These are phyloP conservation scores for Phytophthora colocasiae DNA, from an alignment of 352 stramenopile genomes.

Conservation along the genomic window DNA sequence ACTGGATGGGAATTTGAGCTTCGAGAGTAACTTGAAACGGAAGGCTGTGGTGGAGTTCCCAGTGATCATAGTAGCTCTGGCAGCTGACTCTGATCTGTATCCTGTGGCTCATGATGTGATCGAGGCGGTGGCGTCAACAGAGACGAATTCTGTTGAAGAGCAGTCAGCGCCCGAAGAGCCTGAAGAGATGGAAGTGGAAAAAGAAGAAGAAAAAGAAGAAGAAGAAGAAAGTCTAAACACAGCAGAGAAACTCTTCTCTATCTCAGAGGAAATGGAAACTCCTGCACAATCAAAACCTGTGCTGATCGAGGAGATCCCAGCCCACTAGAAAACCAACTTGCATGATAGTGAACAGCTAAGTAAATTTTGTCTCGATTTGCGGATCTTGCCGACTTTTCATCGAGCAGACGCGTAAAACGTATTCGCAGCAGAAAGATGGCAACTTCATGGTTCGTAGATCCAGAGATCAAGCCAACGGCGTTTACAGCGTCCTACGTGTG, in stretches of 20 bases:
- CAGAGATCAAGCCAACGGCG: conserved; percentile 51
- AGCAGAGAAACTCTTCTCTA: conserved; percentile 27
- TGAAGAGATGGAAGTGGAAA: conserved; percentile 24
- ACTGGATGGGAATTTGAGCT: conserved; percentile 60
- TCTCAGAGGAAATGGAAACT: conserved; percentile 21
- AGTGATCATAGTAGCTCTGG: conserved; percentile 65
- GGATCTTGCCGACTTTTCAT: conserved; percentile 25
- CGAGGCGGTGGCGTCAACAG: conserved; percentile 46
- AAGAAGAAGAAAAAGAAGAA: conserved; percentile 6
- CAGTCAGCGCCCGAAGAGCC: conserved; percentile 4
- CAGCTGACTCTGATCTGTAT: conserved; percentile 58
- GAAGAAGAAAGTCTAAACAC: conserved; percentile 7
- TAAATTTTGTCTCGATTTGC: conserved; percentile 1
- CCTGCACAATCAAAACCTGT: conserved; percentile 16
- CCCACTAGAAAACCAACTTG: conserved; percentile 32
- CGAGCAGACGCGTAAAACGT: conserved; percentile 18
- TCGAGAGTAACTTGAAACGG: conserved; percentile 80
- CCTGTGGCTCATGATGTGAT: conserved; percentile 72
- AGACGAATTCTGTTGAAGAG: conserved; percentile 12
- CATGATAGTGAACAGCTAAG: conserved; percentile 11
- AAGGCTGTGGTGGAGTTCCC: conserved; percentile 87
- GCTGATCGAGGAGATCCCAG: conserved; percentile 43
- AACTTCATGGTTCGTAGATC: conserved; percentile 55
- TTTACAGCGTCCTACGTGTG: conserved; percentile 60
- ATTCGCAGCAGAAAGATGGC: conserved; percentile 31